Evolutionary conservation across 2,329 filamentous ascomycete species (phyloP), one percentile per base, ranked within the genome.

Genomic region (Lithohypha guttulata): DNA sequence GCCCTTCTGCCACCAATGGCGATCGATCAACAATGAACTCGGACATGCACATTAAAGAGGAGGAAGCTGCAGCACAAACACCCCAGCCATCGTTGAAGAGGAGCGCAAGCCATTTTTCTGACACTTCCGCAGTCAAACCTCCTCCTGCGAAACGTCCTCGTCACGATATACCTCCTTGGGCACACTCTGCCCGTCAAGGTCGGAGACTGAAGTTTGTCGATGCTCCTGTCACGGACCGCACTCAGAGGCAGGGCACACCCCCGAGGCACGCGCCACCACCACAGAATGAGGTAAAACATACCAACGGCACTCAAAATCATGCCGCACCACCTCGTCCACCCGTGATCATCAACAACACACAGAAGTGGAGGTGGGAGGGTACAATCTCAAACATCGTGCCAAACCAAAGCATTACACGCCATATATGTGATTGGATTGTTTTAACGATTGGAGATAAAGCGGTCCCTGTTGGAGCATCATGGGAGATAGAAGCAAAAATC

Each of bases 401-500:
- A 0, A 72, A 77, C 40, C 82, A 91, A 50, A 79, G 87, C 44
- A 62, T 91, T 8, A 77, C 77, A n/a, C 81, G 78, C 51, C 59
- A 69, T 13, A 70, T 93, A n/a, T 83, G 81, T 45, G 83, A 93
- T 55, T 93, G 86, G 52, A 64, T 95, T 8, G 93, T 79, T 55
- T 67, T 72, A n/a, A 75, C 83, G 48, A 61, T 77, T 37, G 66
- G 64, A 8, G 34, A 40, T 14, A 68, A 78, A 25, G 70, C 57
- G 1, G 62, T 70, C 41, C 64, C 69, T 8, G 56, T 61, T 15
- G 59, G 70, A 21, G 79, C 86, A 10, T 73, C 84, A 44, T 78
- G 95, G 38, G 91, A 98, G 60, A 83, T 98, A 39, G 91, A 98
- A 63, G 91, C 86, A 7, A 96, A 96, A 59, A 68, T 96, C 33